Evolutionary conservation across 1,139 yeast genomes (phyloP), one percentile per base, ranked within the genome.

Genomic region (Hansenula sp.): DNA sequence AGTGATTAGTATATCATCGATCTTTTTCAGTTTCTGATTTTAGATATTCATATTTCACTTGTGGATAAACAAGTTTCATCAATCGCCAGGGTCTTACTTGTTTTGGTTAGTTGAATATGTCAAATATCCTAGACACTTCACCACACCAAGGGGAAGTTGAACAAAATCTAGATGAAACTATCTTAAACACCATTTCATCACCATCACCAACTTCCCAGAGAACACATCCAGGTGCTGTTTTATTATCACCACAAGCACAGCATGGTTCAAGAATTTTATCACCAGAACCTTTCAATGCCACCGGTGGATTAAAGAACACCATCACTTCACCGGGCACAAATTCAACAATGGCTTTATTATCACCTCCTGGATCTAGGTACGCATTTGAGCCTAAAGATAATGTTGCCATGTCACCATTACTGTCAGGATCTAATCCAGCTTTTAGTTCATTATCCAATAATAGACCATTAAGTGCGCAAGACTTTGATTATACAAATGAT

Each of bases 311-410:
- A 16, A 17, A 39, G 4, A 43, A 38, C 25, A 28, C 43, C 19
- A 30, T 36, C 6, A 38, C 44, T 8, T 32, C 47, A 64, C 57
- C 76, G 65, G 43, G 77, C 65, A 56, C 71, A 67, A 52, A 74
- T 65, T 49, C 54, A 19, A 50, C 57, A 20, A 55, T 59, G 58
- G 64, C 66, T 13, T 49, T 62, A 14, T 41, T 62, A 34, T 62
- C 67, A 4, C 69, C 67, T 5, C 66, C 68, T 9, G 62, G 64
- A 2, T 64, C 69, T 12, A 44, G 69, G 22, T 64, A 64, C 47
- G 65, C 68, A 6, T 65, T 64, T 48, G 68, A 63, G 24, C 56
- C 60, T 1, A 37, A 48, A 16, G 45, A 31, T 6, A 30, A 34
- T 6, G 34, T 40, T 12, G 42, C 43, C 9, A 46, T 47, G 34